Conservation (phyloP, 2,329 filamentous ascomycete genomes). For the Claviceps sp. region DNA sequence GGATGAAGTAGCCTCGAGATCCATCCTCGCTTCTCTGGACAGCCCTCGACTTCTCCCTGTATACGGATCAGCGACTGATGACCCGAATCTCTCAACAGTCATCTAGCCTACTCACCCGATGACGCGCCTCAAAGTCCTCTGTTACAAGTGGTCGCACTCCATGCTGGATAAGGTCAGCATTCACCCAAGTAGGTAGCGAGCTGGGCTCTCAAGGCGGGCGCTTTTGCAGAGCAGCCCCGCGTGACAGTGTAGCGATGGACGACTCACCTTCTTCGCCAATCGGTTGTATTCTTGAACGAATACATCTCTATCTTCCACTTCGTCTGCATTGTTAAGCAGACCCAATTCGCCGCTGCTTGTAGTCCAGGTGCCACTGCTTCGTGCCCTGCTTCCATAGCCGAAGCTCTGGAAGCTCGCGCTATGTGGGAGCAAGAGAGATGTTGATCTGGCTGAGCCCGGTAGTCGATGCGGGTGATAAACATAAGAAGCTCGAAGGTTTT, state of each 20-base stretch:
- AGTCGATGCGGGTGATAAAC: conserved; percentile 8
- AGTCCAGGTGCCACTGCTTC: conserved; percentile 43
- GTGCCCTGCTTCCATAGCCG: conserved; percentile 12
- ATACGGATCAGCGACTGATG: neutral
- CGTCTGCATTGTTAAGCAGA: conserved; percentile 33
- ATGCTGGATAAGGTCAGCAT: conserved; percentile 26
- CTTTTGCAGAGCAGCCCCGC: neutral
- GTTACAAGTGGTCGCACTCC: conserved; percentile 31
- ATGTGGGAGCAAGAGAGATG: conserved; percentile 15
- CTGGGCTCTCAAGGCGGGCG: neutral
- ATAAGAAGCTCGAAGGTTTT: conserved; percentile 9
- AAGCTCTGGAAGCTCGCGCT: conserved; percentile 14
- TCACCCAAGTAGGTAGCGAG: neutral
- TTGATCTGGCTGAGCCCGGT: conserved; percentile 14
- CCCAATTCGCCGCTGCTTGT: conserved; percentile 39
- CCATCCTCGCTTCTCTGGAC: conserved; percentile 23
- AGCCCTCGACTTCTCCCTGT: conserved; percentile 11
- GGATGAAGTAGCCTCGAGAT: conserved; percentile 23
- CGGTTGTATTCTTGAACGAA: conserved; percentile 48
- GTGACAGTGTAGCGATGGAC: neutral
- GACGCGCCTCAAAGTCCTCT: conserved; percentile 20
- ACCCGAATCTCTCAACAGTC: neutral
- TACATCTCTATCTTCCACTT: conserved; percentile 30
- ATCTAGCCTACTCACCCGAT: conserved; percentile 18
- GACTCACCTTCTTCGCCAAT: conserved; percentile 40